phyloP scores from a whole-genome alignment of 2,329 filamentous ascomycete genomes.

The Talaromyces funiculosus region DNA sequence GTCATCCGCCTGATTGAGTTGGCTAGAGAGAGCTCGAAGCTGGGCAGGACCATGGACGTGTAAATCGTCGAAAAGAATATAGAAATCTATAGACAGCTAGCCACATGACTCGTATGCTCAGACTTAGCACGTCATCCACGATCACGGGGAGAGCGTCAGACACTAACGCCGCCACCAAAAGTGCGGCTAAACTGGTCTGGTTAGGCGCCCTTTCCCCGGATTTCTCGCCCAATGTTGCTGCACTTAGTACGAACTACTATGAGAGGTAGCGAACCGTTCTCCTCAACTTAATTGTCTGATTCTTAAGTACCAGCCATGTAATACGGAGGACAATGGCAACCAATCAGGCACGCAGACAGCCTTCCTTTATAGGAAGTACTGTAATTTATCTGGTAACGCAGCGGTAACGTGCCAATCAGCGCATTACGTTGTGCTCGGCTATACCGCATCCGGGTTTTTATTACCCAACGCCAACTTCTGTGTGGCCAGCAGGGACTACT shows the following conservation, averaged over 20 bases:
- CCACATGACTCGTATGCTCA: background rate
- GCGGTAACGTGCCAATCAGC: background rate
- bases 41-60: conserved; percentile 44
- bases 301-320: background rate
- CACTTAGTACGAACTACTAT: background rate
- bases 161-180: background rate
- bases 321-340: background rate
- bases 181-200: background rate
- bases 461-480: conserved; percentile 31
- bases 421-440: conserved; percentile 18
- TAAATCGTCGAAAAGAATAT: background rate
- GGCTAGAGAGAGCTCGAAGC: conserved; percentile 49
- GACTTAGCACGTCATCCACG: background rate
- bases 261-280: background rate
- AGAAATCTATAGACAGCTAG: background rate
- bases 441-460: conserved; percentile 26
- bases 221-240: background rate
- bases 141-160: conserved; percentile 5
- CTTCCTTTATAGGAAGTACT: background rate
- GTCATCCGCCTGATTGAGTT: conserved; percentile 54
- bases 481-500: conserved; percentile 24
- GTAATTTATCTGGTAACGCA: background rate
- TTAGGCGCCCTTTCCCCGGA: background rate
- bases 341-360: background rate
- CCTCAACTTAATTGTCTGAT: background rate